Base-by-base conservation (phyloP, 179 eudicot species). In the Vitellaria paradoxa region DNA sequence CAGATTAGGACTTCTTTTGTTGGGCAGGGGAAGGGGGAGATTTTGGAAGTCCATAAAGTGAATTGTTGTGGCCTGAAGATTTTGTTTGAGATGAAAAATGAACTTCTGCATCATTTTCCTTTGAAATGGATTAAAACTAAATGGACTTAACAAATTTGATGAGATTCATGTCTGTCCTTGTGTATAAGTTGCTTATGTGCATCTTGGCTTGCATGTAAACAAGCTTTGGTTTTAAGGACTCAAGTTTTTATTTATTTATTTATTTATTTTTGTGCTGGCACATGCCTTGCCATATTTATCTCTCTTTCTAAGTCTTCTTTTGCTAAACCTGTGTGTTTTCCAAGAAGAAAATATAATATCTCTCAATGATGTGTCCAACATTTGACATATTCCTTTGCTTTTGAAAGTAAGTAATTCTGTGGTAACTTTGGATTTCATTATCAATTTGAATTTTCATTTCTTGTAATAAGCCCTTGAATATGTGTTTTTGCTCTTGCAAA, bases 351-450 rank as follows among this genome's bases (percentile, higher is more conserved):
- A 90, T 81, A 96, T 96, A 18, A 81, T 94, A 77, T 89, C 97
- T 64, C 86, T 96, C 9, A 87, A 86, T 76, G 99, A 96, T 70
- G 99, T 96, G 73, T 86, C 99, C 82, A 96, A 96, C 87, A 96
- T 96, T 65, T 96, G 99, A 98, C 98, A 84, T 76, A 83, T 96
- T 67, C 99, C 99, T 40, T 81, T 92, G 86, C 92, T 96, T 82
- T 85, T 96, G 72, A 89, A 89, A 81, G 99, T 96, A 89, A 84
- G 92, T 75, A 37, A 42, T 59, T 37, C n/a, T 57, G 46, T 42
- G 46, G 46, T 65, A 7, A 20, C 68, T 68, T 42, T 69, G 20
- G 1, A 30, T 13, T 52, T 56, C 52, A 47, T 24, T 18, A 40
- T 45, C 65, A n/a, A 24, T 13, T 65, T 64, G 46, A 20, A 57